Evolutionary conservation across 2,329 filamentous ascomycete species (phyloP).

Genomic region (Fusarium vanettenii): DNA sequence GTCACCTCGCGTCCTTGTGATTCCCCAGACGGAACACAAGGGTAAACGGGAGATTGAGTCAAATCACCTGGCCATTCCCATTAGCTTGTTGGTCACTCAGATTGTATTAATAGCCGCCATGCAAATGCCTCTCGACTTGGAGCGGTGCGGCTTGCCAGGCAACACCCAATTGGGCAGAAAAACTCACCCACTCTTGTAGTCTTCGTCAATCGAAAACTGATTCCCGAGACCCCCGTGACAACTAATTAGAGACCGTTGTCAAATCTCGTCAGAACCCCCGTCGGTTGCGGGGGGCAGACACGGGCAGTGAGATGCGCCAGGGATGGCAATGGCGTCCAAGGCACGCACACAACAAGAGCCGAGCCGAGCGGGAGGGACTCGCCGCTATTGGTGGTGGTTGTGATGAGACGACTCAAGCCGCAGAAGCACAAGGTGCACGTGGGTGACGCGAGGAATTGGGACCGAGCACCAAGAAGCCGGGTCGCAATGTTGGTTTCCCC

Average conservation of each 20-base stretch:
- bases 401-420: slow-evolving; percentile 40
- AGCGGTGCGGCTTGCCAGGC: slow-evolving; percentile 17
- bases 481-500: slow-evolving; percentile 1
- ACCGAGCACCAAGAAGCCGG: slow-evolving; percentile 22
- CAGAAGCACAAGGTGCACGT: slow-evolving; percentile 41
- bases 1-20: slow-evolving; percentile 25
- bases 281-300: slow-evolving; percentile 31
- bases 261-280: slow-evolving; percentile 27
- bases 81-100: slow-evolving; percentile 3
- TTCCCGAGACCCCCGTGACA: slow-evolving; percentile 31
- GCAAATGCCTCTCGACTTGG: slow-evolving; percentile 10
- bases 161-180: slow-evolving; percentile 24
- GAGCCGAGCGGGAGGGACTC: slow-evolving; percentile 40
- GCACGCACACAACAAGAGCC: slow-evolving; percentile 25
- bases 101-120: slow-evolving; percentile 28
- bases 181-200: slow-evolving; percentile 14
- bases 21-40: slow-evolving; percentile 17
- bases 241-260: slow-evolving; percentile 18
- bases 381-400: slow-evolving; percentile 40
- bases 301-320: slow-evolving; percentile 20
- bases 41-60: slow-evolving; percentile 13
- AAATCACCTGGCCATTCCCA: slow-evolving; percentile 17
- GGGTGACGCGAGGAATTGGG: slow-evolving; percentile 24
- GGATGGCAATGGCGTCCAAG: slow-evolving; percentile 32
- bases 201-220: slow-evolving; percentile 32